Conservation (phyloP, 164 flowering plant genomes). For the Houttuynia cordata region DNA sequence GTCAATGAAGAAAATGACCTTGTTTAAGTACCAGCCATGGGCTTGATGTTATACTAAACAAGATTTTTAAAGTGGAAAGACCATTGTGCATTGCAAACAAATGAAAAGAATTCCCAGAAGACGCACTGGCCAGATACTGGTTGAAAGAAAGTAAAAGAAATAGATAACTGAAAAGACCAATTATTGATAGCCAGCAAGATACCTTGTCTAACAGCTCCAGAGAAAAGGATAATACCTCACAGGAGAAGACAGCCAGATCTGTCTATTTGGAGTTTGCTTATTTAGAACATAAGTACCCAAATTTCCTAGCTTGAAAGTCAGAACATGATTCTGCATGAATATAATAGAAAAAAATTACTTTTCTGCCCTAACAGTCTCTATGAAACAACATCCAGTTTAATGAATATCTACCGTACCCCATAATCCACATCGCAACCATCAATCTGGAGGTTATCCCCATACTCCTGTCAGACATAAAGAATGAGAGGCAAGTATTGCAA, state of each 20-base stretch:
- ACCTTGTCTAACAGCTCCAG: neutral
- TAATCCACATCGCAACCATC: slow-evolving; percentile 91
- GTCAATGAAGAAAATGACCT: too few relatives aligned
- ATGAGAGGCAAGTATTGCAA: neutral
- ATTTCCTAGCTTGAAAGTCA: slow-evolving; percentile 72
- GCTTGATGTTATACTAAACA: too few relatives aligned
- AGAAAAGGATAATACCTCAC: slow-evolving; percentile 42
- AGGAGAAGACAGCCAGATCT: slow-evolving; percentile 94
- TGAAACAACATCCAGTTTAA: neutral
- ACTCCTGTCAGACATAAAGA: slow-evolving; percentile 46
- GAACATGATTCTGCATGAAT: slow-evolving; percentile 64
- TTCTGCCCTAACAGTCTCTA: neutral
- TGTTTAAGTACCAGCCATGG: too few relatives aligned
- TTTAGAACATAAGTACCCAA: slow-evolving; percentile 86
- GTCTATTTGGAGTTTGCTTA: slow-evolving; percentile 94
- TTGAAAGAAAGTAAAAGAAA: too few relatives aligned
- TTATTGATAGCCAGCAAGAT: too few relatives aligned
- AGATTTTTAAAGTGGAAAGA: too few relatives aligned
- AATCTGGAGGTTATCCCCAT: slow-evolving; percentile 69
- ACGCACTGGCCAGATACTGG: too few relatives aligned
- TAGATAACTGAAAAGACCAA: too few relatives aligned
- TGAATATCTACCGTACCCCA: slow-evolving; percentile 44
- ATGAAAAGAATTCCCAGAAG: too few relatives aligned
- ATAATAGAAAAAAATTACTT: neutral
- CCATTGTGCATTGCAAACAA: too few relatives aligned